Percentiles rank a stretch among this genome's conserved stretches.
phyloP scores from a whole-genome alignment of 2,329 filamentous ascomycete species.

The Geosmithia putterillii region DNA sequence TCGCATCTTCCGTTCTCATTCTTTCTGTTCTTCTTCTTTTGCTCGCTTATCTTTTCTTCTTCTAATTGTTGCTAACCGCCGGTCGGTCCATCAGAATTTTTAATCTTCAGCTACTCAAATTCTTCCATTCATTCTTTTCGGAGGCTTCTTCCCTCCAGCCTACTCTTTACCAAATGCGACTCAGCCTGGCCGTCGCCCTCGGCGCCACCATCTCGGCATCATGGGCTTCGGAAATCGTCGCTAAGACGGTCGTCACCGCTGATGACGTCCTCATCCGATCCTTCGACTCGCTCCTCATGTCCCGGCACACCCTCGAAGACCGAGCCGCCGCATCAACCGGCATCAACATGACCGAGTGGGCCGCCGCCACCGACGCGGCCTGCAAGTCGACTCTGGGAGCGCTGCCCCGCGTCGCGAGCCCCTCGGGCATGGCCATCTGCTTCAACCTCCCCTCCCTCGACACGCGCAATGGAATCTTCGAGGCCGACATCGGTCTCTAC shows the following conservation, averaged over 20 bases:
- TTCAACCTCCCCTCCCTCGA: constrained; percentile 69
- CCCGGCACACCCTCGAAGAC: constrained; percentile 1
- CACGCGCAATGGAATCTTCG: constrained; percentile 55
- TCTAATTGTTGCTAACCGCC: not conserved
- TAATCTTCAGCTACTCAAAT: not conserved
- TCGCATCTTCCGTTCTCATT: too few relatives aligned
- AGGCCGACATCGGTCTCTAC: constrained; percentile 66
- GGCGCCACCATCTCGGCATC: constrained; percentile 1
- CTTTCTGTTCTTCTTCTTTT: not conserved
- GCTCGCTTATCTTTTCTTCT: not conserved
- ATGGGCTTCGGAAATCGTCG: constrained; percentile 5
- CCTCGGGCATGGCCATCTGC: constrained; percentile 67
- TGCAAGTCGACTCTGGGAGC: constrained; percentile 44
- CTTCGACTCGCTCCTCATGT: constrained; percentile 10
- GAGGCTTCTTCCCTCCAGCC: not conserved
- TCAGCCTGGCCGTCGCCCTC: not conserved
- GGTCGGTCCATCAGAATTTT: not conserved
- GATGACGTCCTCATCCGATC: constrained; percentile 17
- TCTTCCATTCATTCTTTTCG: not conserved
- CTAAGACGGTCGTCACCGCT: constrained; percentile 10
- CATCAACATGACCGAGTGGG: constrained; percentile 43
- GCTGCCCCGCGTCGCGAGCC: constrained; percentile 52
- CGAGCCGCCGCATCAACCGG: constrained; percentile 4
- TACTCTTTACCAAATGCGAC: not conserved
- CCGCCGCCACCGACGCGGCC: constrained; percentile 39